Percentiles rank a stretch among this genome's conserved stretches.
These are phyloP conservation scores for Leccinum barrowsii DNA, from an alignment of 768 basidiomycete genomes.

Conservation along the genomic window DNA sequence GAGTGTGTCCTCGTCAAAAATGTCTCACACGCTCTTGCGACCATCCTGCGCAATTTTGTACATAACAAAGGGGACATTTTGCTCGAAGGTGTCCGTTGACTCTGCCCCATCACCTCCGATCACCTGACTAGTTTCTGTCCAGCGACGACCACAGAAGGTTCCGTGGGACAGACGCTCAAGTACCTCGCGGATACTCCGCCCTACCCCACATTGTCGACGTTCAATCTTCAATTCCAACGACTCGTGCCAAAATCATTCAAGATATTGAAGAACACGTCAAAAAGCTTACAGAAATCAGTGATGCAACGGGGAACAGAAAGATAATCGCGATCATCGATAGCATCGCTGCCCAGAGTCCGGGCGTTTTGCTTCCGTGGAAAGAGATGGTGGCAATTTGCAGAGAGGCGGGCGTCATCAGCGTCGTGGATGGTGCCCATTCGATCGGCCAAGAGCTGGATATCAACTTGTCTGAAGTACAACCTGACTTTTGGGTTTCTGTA, in stretches of 20 bases:
- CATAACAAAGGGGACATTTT: conserved; percentile 56
- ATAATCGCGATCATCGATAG: conserved; percentile 69
- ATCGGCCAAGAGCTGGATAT: conserved; percentile 51
- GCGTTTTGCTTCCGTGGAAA: conserved; percentile 65
- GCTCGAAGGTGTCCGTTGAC: conserved; percentile 36
- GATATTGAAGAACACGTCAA: conserved; percentile 41
- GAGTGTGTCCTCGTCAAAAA: conserved; percentile 52
- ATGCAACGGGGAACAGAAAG: conserved; percentile 34
- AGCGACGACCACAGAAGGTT: conserved; percentile 59
- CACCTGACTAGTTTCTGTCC: not conserved
- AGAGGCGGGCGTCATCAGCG: conserved; percentile 56
- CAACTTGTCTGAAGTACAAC: conserved; percentile 50
- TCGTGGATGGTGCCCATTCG: conserved; percentile 52
- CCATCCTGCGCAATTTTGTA: conserved; percentile 18
- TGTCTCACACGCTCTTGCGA: conserved; percentile 45
- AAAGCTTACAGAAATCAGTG: conserved; percentile 22
- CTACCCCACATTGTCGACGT: conserved; percentile 5
- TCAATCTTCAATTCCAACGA: conserved; percentile 52
- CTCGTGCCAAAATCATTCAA: conserved; percentile 52
- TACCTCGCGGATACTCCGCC: no score
- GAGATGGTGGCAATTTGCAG: conserved; percentile 62
- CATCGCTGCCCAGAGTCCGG: conserved; percentile 56
- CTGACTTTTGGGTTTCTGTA: conserved; percentile 81
- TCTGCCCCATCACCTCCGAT: not conserved
- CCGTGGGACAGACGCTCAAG: conserved; percentile 37